phyloP scores from a whole-genome alignment of 345 rosid genomes.

The Abelmoschus esculentus region DNA sequence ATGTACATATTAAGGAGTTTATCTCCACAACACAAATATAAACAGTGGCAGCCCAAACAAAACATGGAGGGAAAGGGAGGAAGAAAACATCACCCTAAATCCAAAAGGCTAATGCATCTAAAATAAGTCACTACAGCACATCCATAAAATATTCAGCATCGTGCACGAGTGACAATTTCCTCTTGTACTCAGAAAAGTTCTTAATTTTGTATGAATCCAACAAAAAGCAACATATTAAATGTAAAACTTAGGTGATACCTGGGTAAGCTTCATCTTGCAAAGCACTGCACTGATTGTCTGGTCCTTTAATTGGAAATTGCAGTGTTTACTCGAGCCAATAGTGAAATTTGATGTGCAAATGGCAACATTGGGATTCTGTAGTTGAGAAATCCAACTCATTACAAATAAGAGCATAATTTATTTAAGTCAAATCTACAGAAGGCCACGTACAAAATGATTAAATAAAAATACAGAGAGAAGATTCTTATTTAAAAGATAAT shows the following conservation, averaged over 20 bases:
- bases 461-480: neutral
- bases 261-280: slow-evolving; percentile 57
- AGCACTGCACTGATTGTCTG: slow-evolving; percentile 30
- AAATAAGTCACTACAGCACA: neutral
- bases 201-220: slow-evolving; percentile 2
- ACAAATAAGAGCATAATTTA: neutral
- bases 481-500: neutral
- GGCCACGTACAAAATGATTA: neutral
- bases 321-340: slow-evolving; percentile 53
- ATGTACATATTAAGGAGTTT: slow-evolving; percentile 49
- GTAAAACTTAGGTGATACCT: slow-evolving; percentile 34
- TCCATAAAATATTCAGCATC: neutral
- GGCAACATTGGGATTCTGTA: slow-evolving; percentile 56
- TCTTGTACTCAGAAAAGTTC: neutral
- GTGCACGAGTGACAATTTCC: neutral
- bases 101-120: slow-evolving; percentile 6
- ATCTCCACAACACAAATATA: slow-evolving; percentile 35
- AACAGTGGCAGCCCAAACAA: slow-evolving; percentile 9
- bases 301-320: slow-evolving; percentile 50
- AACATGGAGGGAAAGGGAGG: neutral
- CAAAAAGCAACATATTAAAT: neutral
- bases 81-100: neutral
- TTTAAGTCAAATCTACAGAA: neutral
- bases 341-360: slow-evolving; percentile 35
- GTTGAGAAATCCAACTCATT: slow-evolving; percentile 1